These are phyloP conservation scores for Aphanomyces invadans DNA, from an alignment of 352 stramenopile species.

Conservation along the genomic window DNA sequence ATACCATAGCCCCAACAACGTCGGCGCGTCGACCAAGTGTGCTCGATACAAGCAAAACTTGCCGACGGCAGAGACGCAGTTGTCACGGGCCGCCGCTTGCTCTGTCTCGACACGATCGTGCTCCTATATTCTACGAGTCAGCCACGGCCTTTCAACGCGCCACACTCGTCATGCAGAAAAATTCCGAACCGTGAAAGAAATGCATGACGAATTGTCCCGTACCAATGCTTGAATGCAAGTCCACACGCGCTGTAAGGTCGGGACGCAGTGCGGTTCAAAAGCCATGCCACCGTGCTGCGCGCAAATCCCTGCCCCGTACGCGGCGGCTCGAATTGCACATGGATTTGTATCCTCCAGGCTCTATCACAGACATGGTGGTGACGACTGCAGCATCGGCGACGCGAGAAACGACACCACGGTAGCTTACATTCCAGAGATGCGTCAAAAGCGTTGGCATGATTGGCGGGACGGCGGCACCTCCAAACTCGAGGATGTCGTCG, in stretches of 20 bases:
- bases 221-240: conserved; percentile 21
- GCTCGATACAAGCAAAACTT: conserved; percentile 67
- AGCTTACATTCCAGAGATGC: conserved; percentile 37
- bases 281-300: conserved; percentile 63
- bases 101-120: conserved; percentile 22
- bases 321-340: conserved; percentile 65
- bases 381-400: no score
- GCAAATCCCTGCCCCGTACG: conserved; percentile 78
- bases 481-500: conserved; percentile 84
- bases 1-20: conserved; percentile 60
- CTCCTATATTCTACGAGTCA: neutral
- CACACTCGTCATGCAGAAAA: no score
- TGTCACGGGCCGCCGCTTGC: conserved; percentile 56
- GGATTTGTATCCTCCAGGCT: conserved; percentile 56
- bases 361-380: no score
- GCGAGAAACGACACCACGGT: no score
- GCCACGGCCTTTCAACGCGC: no score
- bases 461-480: conserved; percentile 53
- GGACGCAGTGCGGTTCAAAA: conserved; percentile 61
- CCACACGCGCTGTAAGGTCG: conserved; percentile 44
- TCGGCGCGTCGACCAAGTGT: conserved; percentile 44
- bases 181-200: no score
- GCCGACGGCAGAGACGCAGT: conserved; percentile 69
- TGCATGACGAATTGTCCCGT: neutral
- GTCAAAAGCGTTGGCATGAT: conserved; percentile 63